These are phyloP conservation scores for Nakazawaea peltata DNA, from an alignment of 805 yeast genomes.

Conservation along the genomic window DNA sequence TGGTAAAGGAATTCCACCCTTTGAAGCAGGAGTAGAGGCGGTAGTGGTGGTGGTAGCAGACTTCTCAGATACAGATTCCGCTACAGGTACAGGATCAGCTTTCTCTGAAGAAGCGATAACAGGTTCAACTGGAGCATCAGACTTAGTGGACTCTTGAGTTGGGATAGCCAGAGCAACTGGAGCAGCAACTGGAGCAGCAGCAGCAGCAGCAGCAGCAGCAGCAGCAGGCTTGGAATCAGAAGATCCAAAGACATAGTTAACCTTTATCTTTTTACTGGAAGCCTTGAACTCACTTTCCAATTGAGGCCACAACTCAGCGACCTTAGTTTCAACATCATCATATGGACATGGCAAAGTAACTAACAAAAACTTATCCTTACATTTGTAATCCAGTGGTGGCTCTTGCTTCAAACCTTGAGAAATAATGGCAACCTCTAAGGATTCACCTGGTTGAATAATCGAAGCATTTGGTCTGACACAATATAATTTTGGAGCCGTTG, in stretches of 20 bases:
- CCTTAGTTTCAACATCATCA: constrained; percentile 42
- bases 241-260: constrained; percentile 8
- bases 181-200: neutral
- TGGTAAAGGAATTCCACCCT: constrained; percentile 11
- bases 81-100: neutral
- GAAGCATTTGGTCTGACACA: constrained; percentile 96
- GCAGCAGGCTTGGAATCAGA: neutral
- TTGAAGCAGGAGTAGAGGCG: constrained; percentile 1
- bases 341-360: constrained; percentile 74
- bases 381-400: constrained; percentile 64
- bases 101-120: neutral
- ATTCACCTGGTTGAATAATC: constrained; percentile 63
- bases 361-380: constrained; percentile 88
- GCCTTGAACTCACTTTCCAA: constrained; percentile 39
- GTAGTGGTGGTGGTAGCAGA: constrained; percentile 1
- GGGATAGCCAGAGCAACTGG: neutral
- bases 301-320: constrained; percentile 69
- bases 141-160: neutral
- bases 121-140: neutral
- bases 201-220: constrained; percentile 1
- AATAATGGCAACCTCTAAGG: constrained; percentile 70
- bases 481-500: constrained; percentile 93
- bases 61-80: neutral
- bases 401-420: constrained; percentile 77
- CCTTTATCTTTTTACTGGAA: constrained; percentile 12